phyloP scores from a whole-genome alignment of 2,329 filamentous ascomycete species.

The Colletotrichum tropicicola region DNA sequence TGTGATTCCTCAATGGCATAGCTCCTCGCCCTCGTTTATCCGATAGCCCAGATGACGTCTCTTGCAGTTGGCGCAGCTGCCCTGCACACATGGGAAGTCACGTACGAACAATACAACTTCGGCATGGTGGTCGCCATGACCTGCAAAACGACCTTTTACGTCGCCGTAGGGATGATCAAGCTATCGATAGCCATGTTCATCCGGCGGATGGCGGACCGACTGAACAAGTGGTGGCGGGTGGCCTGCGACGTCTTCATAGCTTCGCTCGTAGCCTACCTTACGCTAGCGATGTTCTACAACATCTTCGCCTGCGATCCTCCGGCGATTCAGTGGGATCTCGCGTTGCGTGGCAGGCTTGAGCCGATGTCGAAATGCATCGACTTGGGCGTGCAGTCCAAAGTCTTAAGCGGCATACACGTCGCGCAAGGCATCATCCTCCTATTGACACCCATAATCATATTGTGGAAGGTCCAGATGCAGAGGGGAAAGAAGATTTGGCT shows the following conservation, averaged over 20 bases:
- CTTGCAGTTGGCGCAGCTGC: slow-evolving; percentile 37
- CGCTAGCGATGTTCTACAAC: slow-evolving; percentile 40
- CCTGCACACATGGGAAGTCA: slow-evolving; percentile 41
- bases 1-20: slow-evolving; percentile 10
- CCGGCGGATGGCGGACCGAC: slow-evolving; percentile 42
- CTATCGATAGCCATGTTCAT: slow-evolving; percentile 47
- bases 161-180: slow-evolving; percentile 44
- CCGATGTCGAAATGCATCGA: slow-evolving; percentile 33
- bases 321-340: slow-evolving; percentile 37
- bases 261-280: slow-evolving; percentile 38
- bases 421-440: slow-evolving; percentile 43
- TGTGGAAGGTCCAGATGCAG: slow-evolving; percentile 43
- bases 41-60: slow-evolving; percentile 37
- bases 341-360: slow-evolving; percentile 34
- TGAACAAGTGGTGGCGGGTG: slow-evolving; percentile 38
- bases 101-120: slow-evolving; percentile 41
- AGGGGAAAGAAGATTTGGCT: slow-evolving; percentile 40
- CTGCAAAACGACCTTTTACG: slow-evolving; percentile 37
- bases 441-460: slow-evolving; percentile 42
- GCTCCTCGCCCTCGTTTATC: slow-evolving; percentile 36
- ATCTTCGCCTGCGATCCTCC: slow-evolving; percentile 40
- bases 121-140: slow-evolving; percentile 35
- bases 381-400: slow-evolving; percentile 31
- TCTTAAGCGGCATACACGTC: slow-evolving; percentile 42
- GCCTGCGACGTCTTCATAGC: slow-evolving; percentile 42